A percentile compares a stretch with the other conserved stretches of the same genome.
Conservation (phyloP, 306 rosid genomes). For the Corylus avellana region DNA sequence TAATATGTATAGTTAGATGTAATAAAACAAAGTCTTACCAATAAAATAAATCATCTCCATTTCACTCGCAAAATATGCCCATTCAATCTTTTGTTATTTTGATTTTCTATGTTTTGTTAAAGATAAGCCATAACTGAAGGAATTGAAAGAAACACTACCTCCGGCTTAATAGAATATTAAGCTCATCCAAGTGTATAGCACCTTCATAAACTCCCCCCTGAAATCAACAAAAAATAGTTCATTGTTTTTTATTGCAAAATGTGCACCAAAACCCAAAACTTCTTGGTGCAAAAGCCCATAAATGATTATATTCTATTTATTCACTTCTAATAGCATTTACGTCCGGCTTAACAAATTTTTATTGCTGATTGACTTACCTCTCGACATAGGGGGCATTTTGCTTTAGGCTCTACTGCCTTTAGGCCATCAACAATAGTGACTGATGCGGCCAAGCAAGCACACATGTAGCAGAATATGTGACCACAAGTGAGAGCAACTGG, state of each 20-base stretch:
- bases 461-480: slow-evolving; percentile 86
- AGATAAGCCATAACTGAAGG: not conserved
- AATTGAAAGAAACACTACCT: slow-evolving; percentile 38
- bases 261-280: too few species aligned
- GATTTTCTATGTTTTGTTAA: too few species aligned
- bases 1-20: too few species aligned
- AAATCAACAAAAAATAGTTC: slow-evolving; percentile 19
- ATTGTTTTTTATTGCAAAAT: slow-evolving; percentile 8
- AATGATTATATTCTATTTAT: not conserved
- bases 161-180: slow-evolving; percentile 54
- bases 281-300: not conserved
- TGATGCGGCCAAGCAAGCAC: slow-evolving; percentile 91
- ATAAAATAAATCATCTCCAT: too few species aligned
- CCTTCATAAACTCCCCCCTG: slow-evolving; percentile 61
- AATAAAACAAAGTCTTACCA: too few species aligned
- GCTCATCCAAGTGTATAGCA: slow-evolving; percentile 74
- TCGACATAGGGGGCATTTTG: slow-evolving; percentile 89
- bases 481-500: slow-evolving; percentile 91
- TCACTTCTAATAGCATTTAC: not conserved
- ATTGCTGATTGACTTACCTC: slow-evolving; percentile 42
- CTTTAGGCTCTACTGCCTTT: slow-evolving; percentile 53
- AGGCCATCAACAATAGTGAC: slow-evolving; percentile 76
- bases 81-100: not conserved
- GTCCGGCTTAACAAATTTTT: too few species aligned
- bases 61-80: too few species aligned